These are phyloP conservation scores for Westerdykella aurantiaca DNA, from an alignment of 2,329 filamentous ascomycete species.

Conservation along the genomic window DNA sequence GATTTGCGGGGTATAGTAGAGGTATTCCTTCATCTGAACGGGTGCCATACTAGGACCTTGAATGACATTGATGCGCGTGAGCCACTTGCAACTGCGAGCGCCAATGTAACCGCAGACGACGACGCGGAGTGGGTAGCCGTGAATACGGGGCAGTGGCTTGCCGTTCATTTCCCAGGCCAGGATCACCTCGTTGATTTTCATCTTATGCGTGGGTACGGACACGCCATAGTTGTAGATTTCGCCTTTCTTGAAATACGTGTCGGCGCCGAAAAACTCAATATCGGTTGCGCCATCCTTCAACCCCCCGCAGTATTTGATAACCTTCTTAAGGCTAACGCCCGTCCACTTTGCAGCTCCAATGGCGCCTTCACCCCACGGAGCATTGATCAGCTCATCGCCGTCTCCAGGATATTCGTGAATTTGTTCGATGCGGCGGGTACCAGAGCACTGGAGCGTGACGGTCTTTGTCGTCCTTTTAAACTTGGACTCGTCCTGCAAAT, in stretches of 20 bases:
- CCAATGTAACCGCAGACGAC: constrained; percentile 64
- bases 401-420: constrained; percentile 61
- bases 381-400: constrained; percentile 53
- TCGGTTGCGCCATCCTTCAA: constrained; percentile 53
- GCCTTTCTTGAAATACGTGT: constrained; percentile 67
- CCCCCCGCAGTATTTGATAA: constrained; percentile 66
- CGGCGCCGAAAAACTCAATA: constrained; percentile 63
- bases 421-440: constrained; percentile 64
- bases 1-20: constrained; percentile 63
- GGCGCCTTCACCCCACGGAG: constrained; percentile 49
- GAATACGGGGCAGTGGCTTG: constrained; percentile 57
- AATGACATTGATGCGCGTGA: constrained; percentile 59
- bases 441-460: constrained; percentile 62
- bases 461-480: constrained; percentile 57
- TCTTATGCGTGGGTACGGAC: constrained; percentile 61
- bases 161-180: constrained; percentile 70
- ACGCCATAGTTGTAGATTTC: constrained; percentile 63
- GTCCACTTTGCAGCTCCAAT: constrained; percentile 61
- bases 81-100: constrained; percentile 58
- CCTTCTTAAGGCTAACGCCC: constrained; percentile 61
- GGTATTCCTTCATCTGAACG: constrained; percentile 55
- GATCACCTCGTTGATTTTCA: constrained; percentile 61
- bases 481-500: constrained; percentile 54
- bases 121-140: constrained; percentile 58
- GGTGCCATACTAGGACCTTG: constrained; percentile 51